Percentiles rank a stretch among this genome's conserved stretches.
Evolutionary conservation across 176 grass and related monocot genomes (phyloP).

Genomic region (Oryza officinalis): DNA sequence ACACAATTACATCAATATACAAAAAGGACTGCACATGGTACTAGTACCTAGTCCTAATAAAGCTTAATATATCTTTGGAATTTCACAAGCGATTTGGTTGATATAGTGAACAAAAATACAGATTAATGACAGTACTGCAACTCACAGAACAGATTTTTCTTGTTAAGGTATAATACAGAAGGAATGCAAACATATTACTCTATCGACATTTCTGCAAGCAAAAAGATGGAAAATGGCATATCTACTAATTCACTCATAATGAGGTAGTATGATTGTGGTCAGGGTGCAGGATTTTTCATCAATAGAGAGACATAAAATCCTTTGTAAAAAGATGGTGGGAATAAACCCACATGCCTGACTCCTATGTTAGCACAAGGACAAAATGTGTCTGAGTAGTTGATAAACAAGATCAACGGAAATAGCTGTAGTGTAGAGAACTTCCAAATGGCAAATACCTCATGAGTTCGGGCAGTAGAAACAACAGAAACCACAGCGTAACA

Average conservation of each 20-base stretch:
- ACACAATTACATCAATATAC: neutral
- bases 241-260: neutral
- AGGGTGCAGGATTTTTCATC: neutral
- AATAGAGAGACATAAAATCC: constrained; percentile 9
- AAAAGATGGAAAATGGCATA: neutral
- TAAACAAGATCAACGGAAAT: neutral
- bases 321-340: neutral
- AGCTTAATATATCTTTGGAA: neutral
- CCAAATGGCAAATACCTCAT: constrained; percentile 68
- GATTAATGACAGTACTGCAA: neutral
- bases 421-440: constrained; percentile 21
- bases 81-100: constrained; percentile 11
- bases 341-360: constrained; percentile 11
- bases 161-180: neutral
- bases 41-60: neutral
- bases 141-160: neutral
- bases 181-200: neutral
- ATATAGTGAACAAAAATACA: neutral
- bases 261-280: neutral
- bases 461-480: constrained; percentile 81
- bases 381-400: neutral
- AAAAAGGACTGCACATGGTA: neutral
- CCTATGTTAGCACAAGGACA: neutral
- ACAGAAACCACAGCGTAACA: constrained; percentile 77
- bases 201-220: neutral